Evolutionary conservation across 139 green algal species (phyloP).

Genomic region (Chlorella sp.): DNA sequence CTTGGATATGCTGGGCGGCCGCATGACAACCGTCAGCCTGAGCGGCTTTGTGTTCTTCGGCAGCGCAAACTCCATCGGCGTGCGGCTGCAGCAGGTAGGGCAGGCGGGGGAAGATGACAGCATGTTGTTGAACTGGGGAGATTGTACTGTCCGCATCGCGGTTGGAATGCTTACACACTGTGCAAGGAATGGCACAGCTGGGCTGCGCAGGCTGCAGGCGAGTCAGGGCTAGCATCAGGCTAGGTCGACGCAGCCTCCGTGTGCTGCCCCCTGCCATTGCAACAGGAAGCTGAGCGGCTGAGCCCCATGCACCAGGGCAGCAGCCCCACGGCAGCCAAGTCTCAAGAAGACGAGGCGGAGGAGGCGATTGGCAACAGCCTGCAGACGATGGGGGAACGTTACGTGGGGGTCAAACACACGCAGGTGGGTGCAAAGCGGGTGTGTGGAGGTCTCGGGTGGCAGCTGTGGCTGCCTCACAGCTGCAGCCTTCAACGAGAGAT

Average conservation of each 20-base stretch:
- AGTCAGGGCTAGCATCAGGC: too few species aligned
- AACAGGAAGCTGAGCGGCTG: slow-evolving; percentile 21
- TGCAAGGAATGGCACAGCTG: too few species aligned
- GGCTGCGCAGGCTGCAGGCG: too few species aligned
- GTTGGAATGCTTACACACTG: too few species aligned
- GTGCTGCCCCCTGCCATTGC: too few species aligned
- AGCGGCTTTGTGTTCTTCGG: slow-evolving; percentile 90
- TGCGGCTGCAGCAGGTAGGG: slow-evolving; percentile 31
- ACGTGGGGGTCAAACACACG: slow-evolving; percentile 18
- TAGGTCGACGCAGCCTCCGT: too few species aligned
- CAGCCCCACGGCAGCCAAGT: background rate
- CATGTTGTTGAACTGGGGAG: too few species aligned
- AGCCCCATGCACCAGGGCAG: background rate
- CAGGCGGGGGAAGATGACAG: too few species aligned
- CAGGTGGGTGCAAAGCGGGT: slow-evolving; percentile 15
- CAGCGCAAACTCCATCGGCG: slow-evolving; percentile 33
- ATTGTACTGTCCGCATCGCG: too few species aligned
- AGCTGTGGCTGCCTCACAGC: too few species aligned
- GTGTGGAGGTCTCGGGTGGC: too few species aligned
- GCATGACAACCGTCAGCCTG: slow-evolving; percentile 62
- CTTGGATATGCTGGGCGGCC: slow-evolving; percentile 49
- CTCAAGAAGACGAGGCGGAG: slow-evolving; percentile 9
- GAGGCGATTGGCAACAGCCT: slow-evolving; percentile 28
- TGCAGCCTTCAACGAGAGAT: background rate
- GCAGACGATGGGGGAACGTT: slow-evolving; percentile 9